Base-by-base conservation (phyloP, 2,329 filamentous ascomycete genomes). In the Pseudocercospora crystallina region DNA sequence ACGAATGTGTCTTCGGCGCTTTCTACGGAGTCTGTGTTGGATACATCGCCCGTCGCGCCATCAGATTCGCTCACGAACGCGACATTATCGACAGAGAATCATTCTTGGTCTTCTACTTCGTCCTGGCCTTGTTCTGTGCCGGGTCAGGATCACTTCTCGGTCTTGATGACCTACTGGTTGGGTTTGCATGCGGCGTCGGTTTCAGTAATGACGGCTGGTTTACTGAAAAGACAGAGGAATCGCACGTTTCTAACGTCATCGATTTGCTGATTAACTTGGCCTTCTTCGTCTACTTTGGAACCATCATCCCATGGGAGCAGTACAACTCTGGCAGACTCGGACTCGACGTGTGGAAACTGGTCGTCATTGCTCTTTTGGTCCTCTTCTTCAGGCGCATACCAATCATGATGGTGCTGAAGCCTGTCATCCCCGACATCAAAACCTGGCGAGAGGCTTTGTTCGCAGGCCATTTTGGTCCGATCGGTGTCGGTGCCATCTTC, bases 171-270 rank as follows among this genome's bases (percentile, higher is more conserved):
- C 75, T 99, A 43, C 81, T 99, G 3, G 89, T 99, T 34, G 94
- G 94, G 34, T 99, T 99, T 65, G 86, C 92, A 11, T 90, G 89
- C 48, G 94, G 94, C 51, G 94, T 99, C n/a, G 94, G 94, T 47
- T 99, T 99, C 76, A 96, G 91, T 62, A 99, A 99, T 70, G 94
- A 99, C 67, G 94, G 94, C 59, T 99, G 94, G 94, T 99, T 99
- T 65, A 88, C 89, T 12, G 89, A 96, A 66, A 96, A 96, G 78
- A 99, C 94, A 0, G 94, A 99, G 68, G 94, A 99, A 71, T 92
- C 94, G 0, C 94, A 97, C 69, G 94, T 99, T 8, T 97, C 92
- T 70, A 97, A 99, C 82, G 94, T 99, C 68, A 99, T 99, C 66
- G 94, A 99, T 77, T 73, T 99, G 69, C 77, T 99, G 54, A 85